These are phyloP conservation scores for Candida schatavii DNA, from an alignment of 805 yeast species.

Conservation along the genomic window DNA sequence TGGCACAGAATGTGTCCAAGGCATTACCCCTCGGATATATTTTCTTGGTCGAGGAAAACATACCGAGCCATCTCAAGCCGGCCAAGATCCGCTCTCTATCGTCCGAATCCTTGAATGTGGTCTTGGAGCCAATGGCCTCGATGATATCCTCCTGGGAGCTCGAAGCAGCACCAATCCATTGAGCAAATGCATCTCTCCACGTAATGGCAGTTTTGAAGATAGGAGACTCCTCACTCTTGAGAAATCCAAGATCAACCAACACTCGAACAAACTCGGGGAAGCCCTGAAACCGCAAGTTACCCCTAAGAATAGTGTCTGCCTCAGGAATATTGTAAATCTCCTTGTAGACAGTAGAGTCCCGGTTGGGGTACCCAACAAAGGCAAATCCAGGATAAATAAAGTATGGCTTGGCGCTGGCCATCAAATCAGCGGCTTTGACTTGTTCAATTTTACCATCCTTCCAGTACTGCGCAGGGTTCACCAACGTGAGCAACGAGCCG, in stretches of 20 bases:
- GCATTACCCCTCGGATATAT: slow-evolving; percentile 92
- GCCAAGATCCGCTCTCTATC: slow-evolving; percentile 83
- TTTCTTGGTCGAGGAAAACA: slow-evolving; percentile 70
- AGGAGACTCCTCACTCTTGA: slow-evolving; percentile 70
- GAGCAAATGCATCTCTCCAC: slow-evolving; percentile 87
- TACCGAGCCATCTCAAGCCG: slow-evolving; percentile 93
- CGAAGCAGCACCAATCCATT: slow-evolving; percentile 72
- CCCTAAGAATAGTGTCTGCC: slow-evolving; percentile 95
- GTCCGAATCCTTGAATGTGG: slow-evolving; percentile 74
- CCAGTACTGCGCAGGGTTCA: slow-evolving; percentile 90
- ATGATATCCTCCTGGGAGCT: slow-evolving; percentile 68
- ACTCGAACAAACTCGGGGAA: slow-evolving; percentile 98
- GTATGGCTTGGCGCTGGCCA: slow-evolving; percentile 94
- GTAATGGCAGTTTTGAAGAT: slow-evolving; percentile 55
- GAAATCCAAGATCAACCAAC: slow-evolving; percentile 88
- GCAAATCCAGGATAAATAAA: slow-evolving; percentile 94
- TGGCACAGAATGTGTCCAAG: slow-evolving; percentile 94
- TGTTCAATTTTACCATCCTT: slow-evolving; percentile 78
- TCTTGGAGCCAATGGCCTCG: slow-evolving; percentile 70
- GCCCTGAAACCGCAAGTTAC: slow-evolving; percentile 96
- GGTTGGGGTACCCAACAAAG: slow-evolving; percentile 93
- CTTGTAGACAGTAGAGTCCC: slow-evolving; percentile 93
- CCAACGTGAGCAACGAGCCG: slow-evolving; percentile 92
- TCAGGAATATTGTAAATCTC: slow-evolving; percentile 94
- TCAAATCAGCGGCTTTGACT: slow-evolving; percentile 83